Conservation (phyloP, 352 stramenopile species). For the Globisporangium nodosum region DNA sequence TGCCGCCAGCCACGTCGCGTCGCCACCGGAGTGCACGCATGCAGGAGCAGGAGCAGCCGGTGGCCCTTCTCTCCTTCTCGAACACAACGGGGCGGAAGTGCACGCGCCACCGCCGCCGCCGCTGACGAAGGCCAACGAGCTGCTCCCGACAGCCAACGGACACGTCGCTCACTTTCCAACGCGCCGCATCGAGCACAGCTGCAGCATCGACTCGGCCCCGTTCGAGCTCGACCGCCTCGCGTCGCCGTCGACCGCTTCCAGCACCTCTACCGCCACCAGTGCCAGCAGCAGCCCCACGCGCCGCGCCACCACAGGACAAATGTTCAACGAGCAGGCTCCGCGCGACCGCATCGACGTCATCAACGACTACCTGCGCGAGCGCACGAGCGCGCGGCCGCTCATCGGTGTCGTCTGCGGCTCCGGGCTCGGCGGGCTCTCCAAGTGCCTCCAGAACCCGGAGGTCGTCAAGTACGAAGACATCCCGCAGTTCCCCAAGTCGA, state of each 20-base stretch:
- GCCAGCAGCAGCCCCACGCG: slow-evolving; percentile 15
- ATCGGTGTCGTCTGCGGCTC: slow-evolving; percentile 93
- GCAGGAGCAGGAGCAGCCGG: background rate
- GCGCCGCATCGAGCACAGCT: slow-evolving; percentile 35
- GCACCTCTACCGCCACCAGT: slow-evolving; percentile 10
- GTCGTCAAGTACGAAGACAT: slow-evolving; percentile 93
- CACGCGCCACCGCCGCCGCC: background rate
- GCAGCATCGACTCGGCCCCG: slow-evolving; percentile 31
- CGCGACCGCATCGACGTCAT: slow-evolving; percentile 81
- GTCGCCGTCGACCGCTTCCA: slow-evolving; percentile 6
- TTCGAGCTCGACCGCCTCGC: slow-evolving; percentile 8
- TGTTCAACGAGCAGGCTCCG: slow-evolving; percentile 53
- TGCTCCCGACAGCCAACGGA: too few relatives aligned
- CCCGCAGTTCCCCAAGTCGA: slow-evolving; percentile 90
- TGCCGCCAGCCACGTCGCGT: too few relatives aligned
- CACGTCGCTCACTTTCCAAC: slow-evolving; percentile 19
- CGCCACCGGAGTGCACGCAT: background rate
- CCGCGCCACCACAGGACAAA: slow-evolving; percentile 51
- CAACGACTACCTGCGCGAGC: slow-evolving; percentile 56
- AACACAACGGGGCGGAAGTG: slow-evolving; percentile 9
- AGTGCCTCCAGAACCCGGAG: slow-evolving; percentile 84
- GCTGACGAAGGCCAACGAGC: too few relatives aligned
- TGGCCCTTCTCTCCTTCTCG: background rate
- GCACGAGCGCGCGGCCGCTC: slow-evolving; percentile 43
- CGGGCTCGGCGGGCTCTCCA: slow-evolving; percentile 89